Evolutionary conservation across 192 early-diverging fungal genomes (phyloP).

Genomic region (Coemansia sp.): DNA sequence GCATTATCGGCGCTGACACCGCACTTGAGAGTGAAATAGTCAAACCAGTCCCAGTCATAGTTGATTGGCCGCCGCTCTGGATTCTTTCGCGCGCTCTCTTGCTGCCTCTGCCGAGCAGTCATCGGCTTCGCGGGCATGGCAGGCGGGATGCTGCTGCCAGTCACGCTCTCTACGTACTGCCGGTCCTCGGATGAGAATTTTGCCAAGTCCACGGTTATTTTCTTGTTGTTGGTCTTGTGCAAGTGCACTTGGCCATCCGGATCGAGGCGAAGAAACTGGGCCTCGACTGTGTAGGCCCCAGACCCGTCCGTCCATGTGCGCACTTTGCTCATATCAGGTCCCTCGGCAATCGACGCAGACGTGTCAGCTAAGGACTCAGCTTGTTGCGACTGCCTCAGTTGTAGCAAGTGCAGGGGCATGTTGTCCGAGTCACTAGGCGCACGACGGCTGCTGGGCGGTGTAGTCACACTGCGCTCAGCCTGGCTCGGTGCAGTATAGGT

Average conservation of each 20-base stretch:
- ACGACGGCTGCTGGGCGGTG: background rate
- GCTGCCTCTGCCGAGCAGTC: conserved; percentile 51
- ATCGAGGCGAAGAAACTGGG: conserved; percentile 72
- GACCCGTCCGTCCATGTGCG: conserved; percentile 92
- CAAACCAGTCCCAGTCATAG: conserved; percentile 91
- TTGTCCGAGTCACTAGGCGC: conserved; percentile 47
- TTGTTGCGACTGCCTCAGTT: conserved; percentile 16
- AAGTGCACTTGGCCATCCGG: conserved; percentile 85
- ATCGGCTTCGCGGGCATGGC: conserved; percentile 19
- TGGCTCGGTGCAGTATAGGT: background rate
- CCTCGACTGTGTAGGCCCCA: conserved; percentile 90
- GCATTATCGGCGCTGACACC: conserved; percentile 74
- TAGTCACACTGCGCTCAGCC: background rate
- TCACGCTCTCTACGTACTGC: conserved; percentile 28
- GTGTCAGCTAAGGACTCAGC: background rate
- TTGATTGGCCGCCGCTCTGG: conserved; percentile 48
- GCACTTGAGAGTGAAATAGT: conserved; percentile 78
- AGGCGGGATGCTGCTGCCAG: conserved; percentile 11
- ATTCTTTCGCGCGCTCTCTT: conserved; percentile 45
- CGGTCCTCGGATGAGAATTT: conserved; percentile 68
- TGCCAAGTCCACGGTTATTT: conserved; percentile 85
- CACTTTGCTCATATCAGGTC: conserved; percentile 56
- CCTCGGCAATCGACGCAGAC: background rate
- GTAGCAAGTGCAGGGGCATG: conserved; percentile 40
- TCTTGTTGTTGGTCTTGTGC: conserved; percentile 94